Percentiles rank a stretch among this genome's conserved stretches.
These are phyloP conservation scores for Dispira simplex DNA, from an alignment of 192 early-diverging fungal species.

Conservation along the genomic window DNA sequence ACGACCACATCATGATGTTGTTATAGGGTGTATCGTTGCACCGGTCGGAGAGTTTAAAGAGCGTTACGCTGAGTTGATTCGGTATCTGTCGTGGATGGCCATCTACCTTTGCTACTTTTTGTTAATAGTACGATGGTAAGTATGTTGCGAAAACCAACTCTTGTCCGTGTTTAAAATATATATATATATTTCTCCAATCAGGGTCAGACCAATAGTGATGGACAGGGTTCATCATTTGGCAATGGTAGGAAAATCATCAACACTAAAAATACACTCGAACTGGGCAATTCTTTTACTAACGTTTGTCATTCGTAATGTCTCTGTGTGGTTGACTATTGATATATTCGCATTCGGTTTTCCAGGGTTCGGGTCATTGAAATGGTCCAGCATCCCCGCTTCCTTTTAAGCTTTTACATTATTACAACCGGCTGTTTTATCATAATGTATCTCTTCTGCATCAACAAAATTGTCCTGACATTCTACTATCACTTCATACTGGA, in stretches of 20 bases:
- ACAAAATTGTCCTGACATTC: background rate
- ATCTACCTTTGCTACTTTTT: constrained; percentile 7
- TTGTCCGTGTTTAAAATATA: background rate
- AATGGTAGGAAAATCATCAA: background rate
- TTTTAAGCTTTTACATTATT: background rate
- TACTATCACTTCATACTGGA: background rate
- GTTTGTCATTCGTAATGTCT: too few relatives aligned
- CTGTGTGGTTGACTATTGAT: background rate
- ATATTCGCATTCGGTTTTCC: background rate
- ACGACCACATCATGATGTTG: background rate
- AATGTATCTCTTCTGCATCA: background rate
- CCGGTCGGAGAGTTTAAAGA: background rate
- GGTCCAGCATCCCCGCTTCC: background rate
- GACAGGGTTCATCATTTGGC: background rate
- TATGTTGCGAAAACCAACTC: too few relatives aligned
- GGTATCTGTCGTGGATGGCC: constrained; percentile 3
- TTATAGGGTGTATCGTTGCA: constrained; percentile 2
- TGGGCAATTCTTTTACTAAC: too few relatives aligned
- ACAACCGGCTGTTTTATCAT: background rate
- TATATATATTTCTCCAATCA: background rate
- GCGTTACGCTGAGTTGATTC: background rate
- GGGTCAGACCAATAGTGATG: background rate
- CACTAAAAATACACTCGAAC: too few relatives aligned
- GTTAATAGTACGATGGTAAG: constrained; percentile 10
- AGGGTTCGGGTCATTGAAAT: background rate